Percentiles rank a stretch among this genome's conserved stretches.
Evolutionary conservation across 2,329 filamentous ascomycete genomes (phyloP).

Genomic region (Aciculosporium take): DNA sequence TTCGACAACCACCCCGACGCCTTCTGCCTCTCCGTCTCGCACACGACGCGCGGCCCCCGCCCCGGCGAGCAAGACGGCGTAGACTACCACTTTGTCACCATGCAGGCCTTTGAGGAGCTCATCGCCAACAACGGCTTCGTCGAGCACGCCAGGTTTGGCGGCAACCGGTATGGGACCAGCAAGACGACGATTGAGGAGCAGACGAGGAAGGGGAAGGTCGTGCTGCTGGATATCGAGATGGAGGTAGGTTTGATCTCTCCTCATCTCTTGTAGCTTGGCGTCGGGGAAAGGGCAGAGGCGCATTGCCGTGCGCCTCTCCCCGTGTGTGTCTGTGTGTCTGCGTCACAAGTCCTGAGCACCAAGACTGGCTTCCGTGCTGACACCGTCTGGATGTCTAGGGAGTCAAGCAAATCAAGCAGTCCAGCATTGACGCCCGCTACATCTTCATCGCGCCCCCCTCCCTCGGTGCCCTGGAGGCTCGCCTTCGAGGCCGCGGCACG

Average conservation of each 20-base stretch:
- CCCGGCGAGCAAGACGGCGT: constrained; percentile 59
- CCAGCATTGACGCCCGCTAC: constrained; percentile 61
- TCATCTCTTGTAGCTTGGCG: too few species aligned
- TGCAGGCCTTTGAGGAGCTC: constrained; percentile 52
- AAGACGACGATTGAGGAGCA: constrained; percentile 66
- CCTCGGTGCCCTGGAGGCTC: constrained; percentile 56
- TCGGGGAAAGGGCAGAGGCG: background rate
- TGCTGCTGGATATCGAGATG: constrained; percentile 93
- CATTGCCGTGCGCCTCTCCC: background rate
- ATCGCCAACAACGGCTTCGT: constrained; percentile 62
- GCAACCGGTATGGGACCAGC: constrained; percentile 77
- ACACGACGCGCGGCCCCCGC: constrained; percentile 71
- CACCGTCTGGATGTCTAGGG: constrained; percentile 28
- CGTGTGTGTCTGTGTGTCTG: background rate
- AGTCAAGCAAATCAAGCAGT: constrained; percentile 81
- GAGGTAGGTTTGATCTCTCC: constrained; percentile 42
- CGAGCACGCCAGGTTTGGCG: constrained; percentile 73
- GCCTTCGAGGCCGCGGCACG: constrained; percentile 62
- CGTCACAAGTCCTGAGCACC: too few species aligned
- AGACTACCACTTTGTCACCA: constrained; percentile 67
- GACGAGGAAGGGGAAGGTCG: constrained; percentile 54
- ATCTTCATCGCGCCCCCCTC: constrained; percentile 75
- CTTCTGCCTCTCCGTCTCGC: constrained; percentile 45
- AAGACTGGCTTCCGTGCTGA: too few species aligned
- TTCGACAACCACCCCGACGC: constrained; percentile 40